Conservation (phyloP, 2,329 filamentous ascomycete species). For the Cordyceps pruinosa region DNA sequence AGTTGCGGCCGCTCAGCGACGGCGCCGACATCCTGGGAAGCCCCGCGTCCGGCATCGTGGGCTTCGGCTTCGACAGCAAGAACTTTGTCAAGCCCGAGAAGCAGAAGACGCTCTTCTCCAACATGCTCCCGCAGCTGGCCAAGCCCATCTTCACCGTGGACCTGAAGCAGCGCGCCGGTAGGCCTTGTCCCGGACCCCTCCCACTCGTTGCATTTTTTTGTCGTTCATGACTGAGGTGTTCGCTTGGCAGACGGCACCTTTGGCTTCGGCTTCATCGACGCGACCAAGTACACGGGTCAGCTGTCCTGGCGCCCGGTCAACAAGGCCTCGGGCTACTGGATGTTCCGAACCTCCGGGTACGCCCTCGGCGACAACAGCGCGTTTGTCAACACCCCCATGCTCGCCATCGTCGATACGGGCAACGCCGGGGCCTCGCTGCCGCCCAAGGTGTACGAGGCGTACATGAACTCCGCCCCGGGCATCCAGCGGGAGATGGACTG, state of each 20-base stretch:
- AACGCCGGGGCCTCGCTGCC: constrained; percentile 57
- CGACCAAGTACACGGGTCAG: constrained; percentile 52
- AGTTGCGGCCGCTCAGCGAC: constrained; percentile 32
- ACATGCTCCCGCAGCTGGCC: constrained; percentile 18
- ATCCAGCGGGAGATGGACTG: constrained; percentile 44
- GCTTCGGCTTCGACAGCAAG: constrained; percentile 33
- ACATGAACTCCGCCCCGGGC: constrained; percentile 32
- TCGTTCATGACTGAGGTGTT: background rate
- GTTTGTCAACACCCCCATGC: constrained; percentile 23
- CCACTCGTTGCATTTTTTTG: background rate
- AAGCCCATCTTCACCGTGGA: constrained; percentile 58
- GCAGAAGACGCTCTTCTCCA: constrained; percentile 39
- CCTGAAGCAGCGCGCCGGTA: constrained; percentile 43
- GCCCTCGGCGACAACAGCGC: constrained; percentile 14
- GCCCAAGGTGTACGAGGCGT: constrained; percentile 21
- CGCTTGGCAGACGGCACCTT: constrained; percentile 51
- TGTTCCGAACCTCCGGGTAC: constrained; percentile 19
- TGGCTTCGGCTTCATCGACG: constrained; percentile 67
- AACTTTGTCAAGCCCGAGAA: constrained; percentile 34
- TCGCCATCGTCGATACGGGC: constrained; percentile 50
- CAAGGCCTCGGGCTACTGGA: constrained; percentile 58
- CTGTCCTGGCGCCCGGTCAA: constrained; percentile 58
- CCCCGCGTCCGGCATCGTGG: constrained; percentile 3
- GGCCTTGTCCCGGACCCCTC: background rate
- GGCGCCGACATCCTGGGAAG: constrained; percentile 40